phyloP scores from a whole-genome alignment of 441 rosid genomes.

The Gossypium lobatum region DNA sequence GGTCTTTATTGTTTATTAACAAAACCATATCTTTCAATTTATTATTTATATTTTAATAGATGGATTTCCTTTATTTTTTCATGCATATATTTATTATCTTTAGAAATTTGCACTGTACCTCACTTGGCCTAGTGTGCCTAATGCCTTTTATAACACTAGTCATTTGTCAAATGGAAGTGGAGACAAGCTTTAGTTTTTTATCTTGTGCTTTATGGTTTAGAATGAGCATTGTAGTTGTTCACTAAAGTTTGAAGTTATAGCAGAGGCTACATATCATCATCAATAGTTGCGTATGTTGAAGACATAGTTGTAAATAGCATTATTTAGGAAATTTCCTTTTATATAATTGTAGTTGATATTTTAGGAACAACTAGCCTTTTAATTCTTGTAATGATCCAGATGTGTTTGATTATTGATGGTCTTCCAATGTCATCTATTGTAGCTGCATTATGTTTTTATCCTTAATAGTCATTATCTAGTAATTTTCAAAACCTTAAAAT shows the following conservation, averaged over 20 bases:
- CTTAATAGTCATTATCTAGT: background rate
- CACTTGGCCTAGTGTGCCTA: background rate
- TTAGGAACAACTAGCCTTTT: background rate
- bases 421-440: background rate
- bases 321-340: background rate
- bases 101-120: background rate
- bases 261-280: background rate
- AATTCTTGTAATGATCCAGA: background rate
- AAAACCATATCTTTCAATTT: background rate
- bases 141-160: background rate
- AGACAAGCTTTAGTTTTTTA: background rate
- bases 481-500: background rate
- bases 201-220: background rate
- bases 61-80: background rate
- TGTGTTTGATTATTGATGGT: background rate
- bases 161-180: background rate
- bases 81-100: background rate
- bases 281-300: background rate
- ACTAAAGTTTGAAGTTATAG: background rate
- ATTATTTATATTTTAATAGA: background rate
- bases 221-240: background rate
- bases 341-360: background rate
- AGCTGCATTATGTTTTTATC: background rate
- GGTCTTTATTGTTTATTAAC: background rate
- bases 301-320: background rate